Percentiles rank a stretch among this genome's conserved stretches.
These are phyloP conservation scores for Lepiota brunneoincarnata DNA, from an alignment of 768 basidiomycete genomes.

Conservation along the genomic window DNA sequence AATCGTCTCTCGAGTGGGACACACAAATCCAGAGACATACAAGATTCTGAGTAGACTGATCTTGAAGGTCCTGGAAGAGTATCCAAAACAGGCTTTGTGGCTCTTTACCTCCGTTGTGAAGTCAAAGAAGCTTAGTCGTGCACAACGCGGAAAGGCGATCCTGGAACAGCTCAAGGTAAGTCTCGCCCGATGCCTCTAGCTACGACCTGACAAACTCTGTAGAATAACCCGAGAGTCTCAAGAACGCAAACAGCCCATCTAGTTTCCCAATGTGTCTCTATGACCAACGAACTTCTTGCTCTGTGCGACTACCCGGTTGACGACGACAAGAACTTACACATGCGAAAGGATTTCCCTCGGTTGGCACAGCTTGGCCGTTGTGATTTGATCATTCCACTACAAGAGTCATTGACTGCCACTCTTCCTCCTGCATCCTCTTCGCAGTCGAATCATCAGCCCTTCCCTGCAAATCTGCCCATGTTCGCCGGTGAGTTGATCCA, in stretches of 20 bases:
- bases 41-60: conserved; percentile 65
- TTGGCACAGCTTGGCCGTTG: conserved; percentile 59
- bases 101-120: conserved; percentile 86
- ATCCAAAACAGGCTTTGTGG: conserved; percentile 93
- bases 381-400: conserved; percentile 82
- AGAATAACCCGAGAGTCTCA: conserved; percentile 9
- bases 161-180: conserved; percentile 58
- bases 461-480: conserved; percentile 71
- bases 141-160: conserved; percentile 56
- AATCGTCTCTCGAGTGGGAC: conserved; percentile 91
- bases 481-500: conserved; percentile 58
- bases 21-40: conserved; percentile 61
- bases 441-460: conserved; percentile 72
- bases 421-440: conserved; percentile 73
- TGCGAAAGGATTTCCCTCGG: conserved; percentile 56
- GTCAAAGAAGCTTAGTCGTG: conserved; percentile 67
- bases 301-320: conserved; percentile 59
- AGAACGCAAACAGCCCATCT: conserved; percentile 41
- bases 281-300: conserved; percentile 68
- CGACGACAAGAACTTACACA: conserved; percentile 36
- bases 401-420: conserved; percentile 86
- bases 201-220: background rate
- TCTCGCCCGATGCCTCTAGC: background rate
- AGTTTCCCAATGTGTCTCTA: conserved; percentile 50
- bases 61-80: conserved; percentile 66